These are phyloP conservation scores for Colletotrichum chrysophilum DNA, from an alignment of 2,329 filamentous ascomycete species.

Conservation along the genomic window DNA sequence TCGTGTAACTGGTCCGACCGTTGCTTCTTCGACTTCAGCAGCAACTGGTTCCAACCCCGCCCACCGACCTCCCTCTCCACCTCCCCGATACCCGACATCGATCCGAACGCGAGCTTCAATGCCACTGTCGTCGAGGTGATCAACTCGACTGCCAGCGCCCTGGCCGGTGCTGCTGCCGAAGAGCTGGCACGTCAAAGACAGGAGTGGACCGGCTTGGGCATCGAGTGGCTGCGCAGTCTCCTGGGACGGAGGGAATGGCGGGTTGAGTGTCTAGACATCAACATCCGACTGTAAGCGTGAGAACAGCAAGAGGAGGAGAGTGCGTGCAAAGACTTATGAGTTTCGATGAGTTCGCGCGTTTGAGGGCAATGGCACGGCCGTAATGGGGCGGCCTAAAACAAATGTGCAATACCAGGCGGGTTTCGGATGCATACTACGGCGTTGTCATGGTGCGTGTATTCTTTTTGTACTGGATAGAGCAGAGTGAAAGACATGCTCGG, in stretches of 20 bases:
- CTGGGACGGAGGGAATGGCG: slow-evolving; percentile 87
- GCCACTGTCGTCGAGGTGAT: slow-evolving; percentile 59
- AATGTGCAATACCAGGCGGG: neutral
- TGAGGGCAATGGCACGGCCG: neutral
- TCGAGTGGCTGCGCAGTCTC: slow-evolving; percentile 86
- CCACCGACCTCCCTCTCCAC: slow-evolving; percentile 42
- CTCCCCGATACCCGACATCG: slow-evolving; percentile 29
- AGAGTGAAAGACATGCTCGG: neutral
- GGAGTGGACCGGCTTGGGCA: slow-evolving; percentile 77
- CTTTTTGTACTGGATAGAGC: neutral
- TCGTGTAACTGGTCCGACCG: slow-evolving; percentile 89
- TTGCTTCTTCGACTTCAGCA: slow-evolving; percentile 91
- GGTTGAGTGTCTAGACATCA: slow-evolving; percentile 88
- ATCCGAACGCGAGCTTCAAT: slow-evolving; percentile 44
- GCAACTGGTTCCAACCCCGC: slow-evolving; percentile 93
- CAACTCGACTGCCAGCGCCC: slow-evolving; percentile 72
- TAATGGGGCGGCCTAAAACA: neutral
- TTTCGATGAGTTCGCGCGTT: neutral
- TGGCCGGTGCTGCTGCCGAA: slow-evolving; percentile 72
- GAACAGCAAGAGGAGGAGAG: neutral
- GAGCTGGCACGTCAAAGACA: slow-evolving; percentile 58
- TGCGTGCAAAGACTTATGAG: neutral
- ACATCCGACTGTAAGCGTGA: slow-evolving; percentile 71
- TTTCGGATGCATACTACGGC: slow-evolving; percentile 6
- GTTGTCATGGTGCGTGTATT: neutral